Evolutionary conservation across 2,329 filamentous ascomycete genomes (phyloP).

Genomic region (Chaetomium sp.): DNA sequence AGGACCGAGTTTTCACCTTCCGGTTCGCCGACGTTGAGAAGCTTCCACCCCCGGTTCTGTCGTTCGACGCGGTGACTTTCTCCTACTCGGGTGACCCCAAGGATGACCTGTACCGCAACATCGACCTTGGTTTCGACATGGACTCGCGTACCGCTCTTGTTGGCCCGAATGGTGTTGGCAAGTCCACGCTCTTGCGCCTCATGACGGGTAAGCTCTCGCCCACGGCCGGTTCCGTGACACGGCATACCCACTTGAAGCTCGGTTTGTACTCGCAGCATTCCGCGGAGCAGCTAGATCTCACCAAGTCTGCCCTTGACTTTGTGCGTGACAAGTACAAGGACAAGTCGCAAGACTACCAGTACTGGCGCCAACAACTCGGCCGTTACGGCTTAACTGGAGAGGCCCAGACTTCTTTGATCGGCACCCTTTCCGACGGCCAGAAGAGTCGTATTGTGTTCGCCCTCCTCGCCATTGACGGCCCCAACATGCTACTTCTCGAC

Average conservation of each 20-base stretch:
- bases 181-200: conserved; percentile 89
- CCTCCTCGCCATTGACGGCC: conserved; percentile 84
- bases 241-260: conserved; percentile 97
- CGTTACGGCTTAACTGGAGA: conserved; percentile 91
- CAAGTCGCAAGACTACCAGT: conserved; percentile 96
- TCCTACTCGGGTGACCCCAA: conserved; percentile 86
- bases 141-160: conserved; percentile 95
- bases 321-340: conserved; percentile 88
- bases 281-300: conserved; percentile 94
- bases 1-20: conserved; percentile 92
- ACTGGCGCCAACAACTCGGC: conserved; percentile 97
- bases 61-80: conserved; percentile 96
- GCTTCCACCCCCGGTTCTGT: conserved; percentile 93
- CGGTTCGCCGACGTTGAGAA: conserved; percentile 98
- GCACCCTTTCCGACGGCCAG: conserved; percentile 94
- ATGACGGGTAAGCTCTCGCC: conserved; percentile 95
- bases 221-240: conserved; percentile 71
- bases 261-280: conserved; percentile 98
- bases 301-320: conserved; percentile 95
- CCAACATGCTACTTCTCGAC: conserved; percentile 97
- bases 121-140: conserved; percentile 99
- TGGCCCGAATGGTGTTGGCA: conserved; percentile 97
- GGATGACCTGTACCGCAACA: conserved; percentile 92
- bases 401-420: conserved; percentile 93
- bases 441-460: conserved; percentile 98